These are phyloP conservation scores for Euphorbia lathyris DNA, from an alignment of 345 rosid species.

Conservation along the genomic window DNA sequence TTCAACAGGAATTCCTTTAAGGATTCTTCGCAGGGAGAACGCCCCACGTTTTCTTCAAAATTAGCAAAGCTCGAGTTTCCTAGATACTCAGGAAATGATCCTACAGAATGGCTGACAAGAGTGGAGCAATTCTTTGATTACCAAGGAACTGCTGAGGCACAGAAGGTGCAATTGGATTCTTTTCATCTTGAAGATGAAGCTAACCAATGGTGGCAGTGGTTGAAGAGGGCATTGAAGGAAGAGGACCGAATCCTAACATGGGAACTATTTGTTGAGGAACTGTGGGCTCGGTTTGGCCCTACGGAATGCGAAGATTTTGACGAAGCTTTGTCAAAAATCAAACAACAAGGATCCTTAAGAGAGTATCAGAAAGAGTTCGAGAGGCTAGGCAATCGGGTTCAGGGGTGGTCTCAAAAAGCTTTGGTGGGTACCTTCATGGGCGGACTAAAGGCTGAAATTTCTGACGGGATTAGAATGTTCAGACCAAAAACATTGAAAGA, in stretches of 20 bases:
- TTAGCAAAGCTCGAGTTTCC: no score
- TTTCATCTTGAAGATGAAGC: no score
- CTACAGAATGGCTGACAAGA: no score
- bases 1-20: no score
- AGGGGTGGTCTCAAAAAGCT: not conserved
- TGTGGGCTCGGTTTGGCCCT: not conserved
- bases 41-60: no score
- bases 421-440: not conserved
- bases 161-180: no score
- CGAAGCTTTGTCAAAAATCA: not conserved
- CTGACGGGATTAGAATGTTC: not conserved
- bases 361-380: not conserved
- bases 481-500: not conserved
- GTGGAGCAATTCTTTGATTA: no score
- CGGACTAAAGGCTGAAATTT: not conserved
- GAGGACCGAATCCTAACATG: no score
- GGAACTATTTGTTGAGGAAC: not conserved
- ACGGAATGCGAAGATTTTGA: not conserved
- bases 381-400: not conserved
- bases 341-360: not conserved
- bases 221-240: not conserved
- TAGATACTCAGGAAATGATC: no score
- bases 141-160: no score
- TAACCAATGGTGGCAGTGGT: not conserved
- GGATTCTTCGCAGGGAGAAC: no score